Conservation (phyloP, 2,329 filamentous ascomycete species). For the Pseudogymnoascus verrucosus region DNA sequence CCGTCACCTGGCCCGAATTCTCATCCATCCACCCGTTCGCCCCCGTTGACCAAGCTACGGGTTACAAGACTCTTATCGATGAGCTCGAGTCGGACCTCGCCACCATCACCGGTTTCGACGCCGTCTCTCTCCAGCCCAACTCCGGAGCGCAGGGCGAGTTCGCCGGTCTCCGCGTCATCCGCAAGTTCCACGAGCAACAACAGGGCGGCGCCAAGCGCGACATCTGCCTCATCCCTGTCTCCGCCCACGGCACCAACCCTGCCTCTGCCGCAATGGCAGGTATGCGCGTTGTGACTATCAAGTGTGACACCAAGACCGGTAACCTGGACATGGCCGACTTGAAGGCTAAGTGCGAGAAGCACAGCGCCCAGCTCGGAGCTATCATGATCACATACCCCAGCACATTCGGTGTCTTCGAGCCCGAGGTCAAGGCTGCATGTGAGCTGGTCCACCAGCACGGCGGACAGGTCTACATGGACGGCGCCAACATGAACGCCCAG, state of each 20-base stretch:
- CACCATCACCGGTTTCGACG: slow-evolving; percentile 81
- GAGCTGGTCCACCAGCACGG: slow-evolving; percentile 78
- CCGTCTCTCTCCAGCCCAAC: slow-evolving; percentile 87
- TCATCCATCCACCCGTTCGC: slow-evolving; percentile 76
- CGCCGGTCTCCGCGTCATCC: slow-evolving; percentile 78
- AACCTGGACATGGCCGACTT: slow-evolving; percentile 85
- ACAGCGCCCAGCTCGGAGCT: slow-evolving; percentile 75
- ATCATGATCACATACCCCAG: slow-evolving; percentile 98
- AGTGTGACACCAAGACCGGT: slow-evolving; percentile 78
- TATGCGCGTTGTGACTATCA: slow-evolving; percentile 87
- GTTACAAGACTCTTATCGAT: slow-evolving; percentile 62
- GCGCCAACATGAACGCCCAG: slow-evolving; percentile 97
- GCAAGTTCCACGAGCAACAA: slow-evolving; percentile 69
- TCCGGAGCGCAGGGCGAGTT: slow-evolving; percentile 96
- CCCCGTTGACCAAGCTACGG: slow-evolving; percentile 52
- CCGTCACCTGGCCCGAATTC: slow-evolving; percentile 69
- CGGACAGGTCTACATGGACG: slow-evolving; percentile 97
- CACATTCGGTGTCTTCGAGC: slow-evolving; percentile 93
- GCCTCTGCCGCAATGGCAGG: slow-evolving; percentile 93
- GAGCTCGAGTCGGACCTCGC: slow-evolving; percentile 69
- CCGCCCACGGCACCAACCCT: slow-evolving; percentile 92
- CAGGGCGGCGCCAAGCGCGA: slow-evolving; percentile 63
- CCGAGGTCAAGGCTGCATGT: slow-evolving; percentile 76
- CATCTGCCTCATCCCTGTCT: slow-evolving; percentile 89
- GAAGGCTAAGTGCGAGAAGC: slow-evolving; percentile 79